Percentiles rank a stretch among this genome's conserved stretches.
phyloP scores from a whole-genome alignment of 768 basidiomycete genomes.

The Phylloporus arenicola region DNA sequence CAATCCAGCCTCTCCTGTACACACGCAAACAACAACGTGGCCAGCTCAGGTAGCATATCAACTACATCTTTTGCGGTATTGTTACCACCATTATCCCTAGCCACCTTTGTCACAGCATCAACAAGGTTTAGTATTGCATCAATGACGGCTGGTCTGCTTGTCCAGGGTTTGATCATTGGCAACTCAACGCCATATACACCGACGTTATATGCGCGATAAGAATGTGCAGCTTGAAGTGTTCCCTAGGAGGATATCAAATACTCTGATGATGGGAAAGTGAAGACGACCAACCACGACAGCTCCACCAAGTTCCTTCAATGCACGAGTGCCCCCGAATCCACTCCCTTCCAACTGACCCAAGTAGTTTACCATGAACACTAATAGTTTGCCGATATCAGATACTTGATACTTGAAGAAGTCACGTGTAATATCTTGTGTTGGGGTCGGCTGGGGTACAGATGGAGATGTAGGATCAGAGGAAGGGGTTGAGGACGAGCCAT shows the following conservation, averaged over 20 bases:
- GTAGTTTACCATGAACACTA: constrained; percentile 52
- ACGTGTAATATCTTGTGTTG: constrained; percentile 71
- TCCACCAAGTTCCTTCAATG: constrained; percentile 38
- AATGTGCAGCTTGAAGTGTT: constrained; percentile 64
- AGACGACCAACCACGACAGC: constrained; percentile 51
- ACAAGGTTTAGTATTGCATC: constrained; percentile 72
- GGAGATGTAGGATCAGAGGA: constrained; percentile 10
- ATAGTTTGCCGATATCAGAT: constrained; percentile 57
- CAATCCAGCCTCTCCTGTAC: constrained; percentile 65
- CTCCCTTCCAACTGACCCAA: constrained; percentile 20
- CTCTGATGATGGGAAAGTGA: not conserved
- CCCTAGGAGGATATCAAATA: constrained; percentile 39
- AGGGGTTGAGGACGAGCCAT: constrained; percentile 10
- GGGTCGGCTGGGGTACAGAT: constrained; percentile 41
- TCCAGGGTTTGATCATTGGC: constrained; percentile 78
- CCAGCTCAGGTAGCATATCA: constrained; percentile 60
- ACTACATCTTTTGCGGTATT: constrained; percentile 34
- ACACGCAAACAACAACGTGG: constrained; percentile 56
- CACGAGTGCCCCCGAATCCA: constrained; percentile 19
- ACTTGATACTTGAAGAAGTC: constrained; percentile 77
- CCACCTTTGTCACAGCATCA: constrained; percentile 45
- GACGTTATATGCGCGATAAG: constrained; percentile 67
- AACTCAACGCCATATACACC: constrained; percentile 73
- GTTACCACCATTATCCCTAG: constrained; percentile 9
- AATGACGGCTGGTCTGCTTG: constrained; percentile 62